A percentile compares a stretch with the other conserved stretches of the same genome.
Conservation (phyloP, 2,329 filamentous ascomycete species). For the Ceratocystis destructans region DNA sequence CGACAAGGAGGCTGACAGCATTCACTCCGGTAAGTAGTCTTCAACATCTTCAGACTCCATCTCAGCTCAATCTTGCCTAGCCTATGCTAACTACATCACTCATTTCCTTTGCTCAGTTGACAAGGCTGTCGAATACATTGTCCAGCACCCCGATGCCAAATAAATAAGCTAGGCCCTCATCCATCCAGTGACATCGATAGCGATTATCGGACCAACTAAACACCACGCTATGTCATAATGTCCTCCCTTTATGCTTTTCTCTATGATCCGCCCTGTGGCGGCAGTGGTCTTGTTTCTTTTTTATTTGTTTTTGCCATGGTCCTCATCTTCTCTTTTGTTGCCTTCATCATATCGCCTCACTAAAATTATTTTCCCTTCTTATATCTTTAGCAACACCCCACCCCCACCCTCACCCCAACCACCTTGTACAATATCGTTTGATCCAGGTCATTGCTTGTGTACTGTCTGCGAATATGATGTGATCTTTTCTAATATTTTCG, state of each 20-base stretch:
- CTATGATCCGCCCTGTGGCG: background rate
- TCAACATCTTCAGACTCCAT: background rate
- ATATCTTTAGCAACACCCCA: background rate
- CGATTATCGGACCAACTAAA: background rate
- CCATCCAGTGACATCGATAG: background rate
- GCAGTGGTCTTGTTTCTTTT: constrained; percentile 4
- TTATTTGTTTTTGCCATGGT: background rate
- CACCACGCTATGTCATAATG: background rate
- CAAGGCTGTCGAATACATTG: constrained; percentile 88
- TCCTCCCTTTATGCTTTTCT: background rate
- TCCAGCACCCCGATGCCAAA: constrained; percentile 82
- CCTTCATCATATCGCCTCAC: too few relatives aligned
- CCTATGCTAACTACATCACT: background rate
- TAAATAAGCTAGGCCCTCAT: constrained; percentile 25
- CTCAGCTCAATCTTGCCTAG: background rate
- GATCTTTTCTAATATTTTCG: background rate
- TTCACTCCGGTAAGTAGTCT: constrained; percentile 68
- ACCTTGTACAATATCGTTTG: constrained; percentile 20
- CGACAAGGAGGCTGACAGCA: constrained; percentile 88
- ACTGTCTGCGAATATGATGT: background rate
- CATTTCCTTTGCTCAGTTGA: constrained; percentile 46
- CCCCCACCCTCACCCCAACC: too few relatives aligned
- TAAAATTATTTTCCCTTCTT: background rate
- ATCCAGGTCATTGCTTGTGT: constrained; percentile 11
- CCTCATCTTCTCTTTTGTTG: background rate